A percentile compares a stretch with the other conserved stretches of the same genome.
Conservation (phyloP, 2,329 filamentous ascomycete species). For the Lojkania enalia region DNA sequence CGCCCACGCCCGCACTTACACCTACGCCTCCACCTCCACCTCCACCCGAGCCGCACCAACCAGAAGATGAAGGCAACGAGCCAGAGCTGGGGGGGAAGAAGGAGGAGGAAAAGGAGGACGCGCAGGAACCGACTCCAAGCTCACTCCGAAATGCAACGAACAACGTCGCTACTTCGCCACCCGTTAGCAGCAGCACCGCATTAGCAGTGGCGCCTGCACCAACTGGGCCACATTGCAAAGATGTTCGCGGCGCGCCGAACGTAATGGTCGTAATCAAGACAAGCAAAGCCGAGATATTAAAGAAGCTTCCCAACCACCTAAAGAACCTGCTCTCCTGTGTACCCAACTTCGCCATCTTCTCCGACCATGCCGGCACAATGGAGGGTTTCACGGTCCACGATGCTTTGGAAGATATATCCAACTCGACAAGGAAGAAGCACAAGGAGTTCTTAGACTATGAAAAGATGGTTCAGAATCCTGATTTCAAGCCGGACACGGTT, state of each 20-base stretch:
- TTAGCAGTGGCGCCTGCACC: background rate
- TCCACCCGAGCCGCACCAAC: background rate
- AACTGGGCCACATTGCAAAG: slow-evolving; percentile 20
- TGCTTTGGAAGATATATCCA: slow-evolving; percentile 50
- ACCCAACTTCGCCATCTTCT: slow-evolving; percentile 61
- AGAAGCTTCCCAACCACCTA: slow-evolving; percentile 60
- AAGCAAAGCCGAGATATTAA: slow-evolving; percentile 59
- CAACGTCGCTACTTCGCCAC: background rate
- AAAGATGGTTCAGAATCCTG: slow-evolving; percentile 49
- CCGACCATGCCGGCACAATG: slow-evolving; percentile 59
- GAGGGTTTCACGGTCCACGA: slow-evolving; percentile 56
- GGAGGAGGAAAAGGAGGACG: background rate
- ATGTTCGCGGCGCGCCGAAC: slow-evolving; percentile 48
- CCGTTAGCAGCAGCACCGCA: background rate
- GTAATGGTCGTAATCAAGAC: slow-evolving; percentile 62
- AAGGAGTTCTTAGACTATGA: slow-evolving; percentile 59
- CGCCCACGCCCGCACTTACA: background rate
- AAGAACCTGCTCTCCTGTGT: slow-evolving; percentile 59
- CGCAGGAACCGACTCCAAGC: background rate
- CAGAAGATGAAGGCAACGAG: slow-evolving; percentile 1
- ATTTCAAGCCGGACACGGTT: slow-evolving; percentile 44
- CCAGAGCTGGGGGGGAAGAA: background rate
- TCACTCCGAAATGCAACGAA: background rate
- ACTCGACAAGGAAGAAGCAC: slow-evolving; percentile 39
- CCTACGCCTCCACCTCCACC: background rate